Evolutionary conservation across 2,329 filamentous ascomycete genomes (phyloP), one percentile per base, ranked within the genome.

Genomic region (Hymenoscyphus occultus): DNA sequence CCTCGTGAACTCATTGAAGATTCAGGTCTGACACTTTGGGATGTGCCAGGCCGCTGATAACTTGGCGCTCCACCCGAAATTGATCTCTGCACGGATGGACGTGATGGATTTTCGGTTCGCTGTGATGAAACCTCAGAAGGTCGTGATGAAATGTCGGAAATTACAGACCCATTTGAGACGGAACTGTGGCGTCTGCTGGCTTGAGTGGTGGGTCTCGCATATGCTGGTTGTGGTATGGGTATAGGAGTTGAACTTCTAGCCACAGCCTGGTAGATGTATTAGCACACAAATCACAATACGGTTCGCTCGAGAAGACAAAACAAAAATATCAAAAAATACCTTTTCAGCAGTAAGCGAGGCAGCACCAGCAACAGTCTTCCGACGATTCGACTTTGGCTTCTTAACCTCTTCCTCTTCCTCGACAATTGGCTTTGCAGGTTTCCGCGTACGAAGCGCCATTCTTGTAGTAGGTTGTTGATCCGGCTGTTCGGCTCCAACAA

Each of bases 361-460:
- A 1, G 83, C 75, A 35, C 83, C 83, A 35, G 82, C 83, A 56
- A 89, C 83, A 0, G 88, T 92, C 67, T 81, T 89, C 62, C 90
- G 80, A 39, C 89, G 83, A 68, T 79, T 80, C 64, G 75, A 72
- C 68, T 75, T 74, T 19, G 74, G 67, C 61, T 76, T 78, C 39
- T 79, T 78, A 5, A 77, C 72, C 22, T 82, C 79, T 45, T 83
- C 83, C 13, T 84, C 82, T n/a, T 81, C 79, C 10, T 83, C 80
- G n/a, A 81, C 78, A 3, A 69, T 56, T 9, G 84, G 78, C 62
- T 82, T 87, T 7, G 81, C 76, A 13, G 80, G 79, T 74, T 89
- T 92, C 67, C 92, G 86, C 64, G 89, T 87, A 39, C 93, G 86
- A 62, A 95, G 80, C 67, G 92, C 88, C 84, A 90, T 90, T 65